phyloP scores from a whole-genome alignment of 1,284 basidiomycete genomes.

The Ganoderma sinense region DNA sequence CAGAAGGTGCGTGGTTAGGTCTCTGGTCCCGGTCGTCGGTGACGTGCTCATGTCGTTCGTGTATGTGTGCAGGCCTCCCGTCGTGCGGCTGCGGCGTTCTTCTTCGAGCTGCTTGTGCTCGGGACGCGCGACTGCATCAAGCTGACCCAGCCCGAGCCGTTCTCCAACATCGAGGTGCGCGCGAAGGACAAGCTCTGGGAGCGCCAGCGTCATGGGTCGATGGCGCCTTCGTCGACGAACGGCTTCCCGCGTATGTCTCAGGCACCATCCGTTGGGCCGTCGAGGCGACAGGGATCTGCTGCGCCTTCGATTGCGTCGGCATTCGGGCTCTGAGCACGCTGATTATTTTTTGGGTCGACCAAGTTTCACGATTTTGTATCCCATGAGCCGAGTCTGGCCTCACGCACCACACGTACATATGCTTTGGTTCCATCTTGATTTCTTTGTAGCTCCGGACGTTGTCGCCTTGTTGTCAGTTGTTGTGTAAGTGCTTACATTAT shows the following conservation, averaged over 20 bases:
- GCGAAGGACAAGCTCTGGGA: constrained; percentile 89
- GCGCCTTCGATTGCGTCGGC: constrained; percentile 45
- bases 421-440: background rate
- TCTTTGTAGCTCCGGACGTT: background rate
- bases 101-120: constrained; percentile 96
- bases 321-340: constrained; percentile 37
- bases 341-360: background rate
- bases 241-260: constrained; percentile 28
- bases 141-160: constrained; percentile 77
- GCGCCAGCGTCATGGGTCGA: constrained; percentile 62
- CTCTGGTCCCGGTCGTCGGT: constrained; percentile 11
- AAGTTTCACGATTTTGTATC: background rate
- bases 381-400: background rate
- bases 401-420: background rate
- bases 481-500: constrained; percentile 15
- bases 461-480: constrained; percentile 8
- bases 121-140: constrained; percentile 92
- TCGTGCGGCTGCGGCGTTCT: constrained; percentile 93
- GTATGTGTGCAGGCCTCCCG: constrained; percentile 71
- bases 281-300: constrained; percentile 34
- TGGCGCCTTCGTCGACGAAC: constrained; percentile 45
- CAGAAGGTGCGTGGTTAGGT: constrained; percentile 63
- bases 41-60: background rate
- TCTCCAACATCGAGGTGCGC: constrained; percentile 87
- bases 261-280: constrained; percentile 26